phyloP scores from a whole-genome alignment of 2,329 filamentous ascomycete genomes.

The Pseudopyrenochaeta lycopersici region DNA sequence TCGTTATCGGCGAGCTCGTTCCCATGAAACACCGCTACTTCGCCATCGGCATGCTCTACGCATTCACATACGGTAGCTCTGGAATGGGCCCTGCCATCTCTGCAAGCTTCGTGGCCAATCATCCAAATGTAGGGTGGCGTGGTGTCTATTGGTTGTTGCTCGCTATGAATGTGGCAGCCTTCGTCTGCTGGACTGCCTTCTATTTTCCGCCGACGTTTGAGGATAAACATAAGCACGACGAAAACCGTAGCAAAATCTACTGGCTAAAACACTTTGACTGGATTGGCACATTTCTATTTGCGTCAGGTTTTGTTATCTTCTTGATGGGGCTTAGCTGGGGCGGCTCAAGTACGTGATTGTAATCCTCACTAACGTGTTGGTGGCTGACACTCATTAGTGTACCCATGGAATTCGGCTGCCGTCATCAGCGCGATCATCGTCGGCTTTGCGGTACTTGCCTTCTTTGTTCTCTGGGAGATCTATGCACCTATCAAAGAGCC shows the following conservation, averaged over 20 bases:
- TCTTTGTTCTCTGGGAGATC: constrained; percentile 48
- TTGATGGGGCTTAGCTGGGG: constrained; percentile 29
- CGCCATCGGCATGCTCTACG: constrained; percentile 22
- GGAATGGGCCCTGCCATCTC: constrained; percentile 26
- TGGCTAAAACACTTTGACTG: constrained; percentile 34
- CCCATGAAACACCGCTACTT: constrained; percentile 33
- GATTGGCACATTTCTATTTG: constrained; percentile 24
- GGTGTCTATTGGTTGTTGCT: constrained; percentile 30
- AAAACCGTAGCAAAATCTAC: constrained; percentile 20
- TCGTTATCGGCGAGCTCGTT: constrained; percentile 28
- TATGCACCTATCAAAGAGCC: constrained; percentile 38
- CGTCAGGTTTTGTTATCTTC: constrained; percentile 25
- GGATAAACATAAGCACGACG: constrained; percentile 26
- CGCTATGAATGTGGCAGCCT: constrained; percentile 21
- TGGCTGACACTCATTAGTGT: constrained; percentile 30
- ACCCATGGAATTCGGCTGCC: constrained; percentile 54
- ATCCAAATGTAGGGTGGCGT: constrained; percentile 28
- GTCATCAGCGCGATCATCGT: constrained; percentile 52
- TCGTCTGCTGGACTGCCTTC: constrained; percentile 26
- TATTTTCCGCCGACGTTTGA: constrained; percentile 33
- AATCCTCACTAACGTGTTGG: background rate
- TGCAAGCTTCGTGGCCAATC: constrained; percentile 17
- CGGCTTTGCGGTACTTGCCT: constrained; percentile 45
- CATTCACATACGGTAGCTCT: constrained; percentile 18
- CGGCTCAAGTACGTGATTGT: constrained; percentile 2